Evolutionary conservation across 1,139 yeast genomes (phyloP).

Genomic region (Scheffersomyces illinoinensis): DNA sequence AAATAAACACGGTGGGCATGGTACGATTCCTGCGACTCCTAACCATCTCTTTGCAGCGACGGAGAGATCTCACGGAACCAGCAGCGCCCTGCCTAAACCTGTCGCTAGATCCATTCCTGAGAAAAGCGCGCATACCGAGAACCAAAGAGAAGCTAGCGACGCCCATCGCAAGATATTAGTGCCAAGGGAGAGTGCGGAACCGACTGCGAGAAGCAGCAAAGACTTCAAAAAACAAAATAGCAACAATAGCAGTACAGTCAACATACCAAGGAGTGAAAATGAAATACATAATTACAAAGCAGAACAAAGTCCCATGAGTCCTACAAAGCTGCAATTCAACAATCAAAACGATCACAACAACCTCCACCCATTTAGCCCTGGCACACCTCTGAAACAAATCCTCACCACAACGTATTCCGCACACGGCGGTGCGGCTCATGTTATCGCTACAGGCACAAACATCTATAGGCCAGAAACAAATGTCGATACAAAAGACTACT

Average conservation of each 20-base stretch:
- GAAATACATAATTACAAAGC: background rate
- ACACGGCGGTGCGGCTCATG: background rate
- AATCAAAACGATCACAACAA: background rate
- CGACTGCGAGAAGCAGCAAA: no score
- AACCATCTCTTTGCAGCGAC: background rate
- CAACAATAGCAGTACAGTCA: background rate
- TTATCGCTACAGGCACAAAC: background rate
- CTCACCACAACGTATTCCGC: background rate
- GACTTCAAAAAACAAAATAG: background rate
- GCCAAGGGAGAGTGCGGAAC: background rate
- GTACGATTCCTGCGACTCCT: background rate
- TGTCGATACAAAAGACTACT: background rate
- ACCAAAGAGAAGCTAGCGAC: background rate
- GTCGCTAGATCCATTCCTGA: background rate
- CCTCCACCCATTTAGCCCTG: background rate
- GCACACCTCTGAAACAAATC: background rate
- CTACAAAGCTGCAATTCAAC: background rate
- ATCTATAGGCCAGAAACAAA: background rate
- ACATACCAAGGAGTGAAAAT: background rate
- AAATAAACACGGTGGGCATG: conserved; percentile 11
- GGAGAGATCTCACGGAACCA: background rate
- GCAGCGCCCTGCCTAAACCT: background rate
- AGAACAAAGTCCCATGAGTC: background rate
- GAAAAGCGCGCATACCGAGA: background rate
- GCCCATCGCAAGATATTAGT: background rate